Evolutionary conservation across 2,329 filamentous ascomycete genomes (phyloP).

Genomic region (Pseudopithomyces maydicus): DNA sequence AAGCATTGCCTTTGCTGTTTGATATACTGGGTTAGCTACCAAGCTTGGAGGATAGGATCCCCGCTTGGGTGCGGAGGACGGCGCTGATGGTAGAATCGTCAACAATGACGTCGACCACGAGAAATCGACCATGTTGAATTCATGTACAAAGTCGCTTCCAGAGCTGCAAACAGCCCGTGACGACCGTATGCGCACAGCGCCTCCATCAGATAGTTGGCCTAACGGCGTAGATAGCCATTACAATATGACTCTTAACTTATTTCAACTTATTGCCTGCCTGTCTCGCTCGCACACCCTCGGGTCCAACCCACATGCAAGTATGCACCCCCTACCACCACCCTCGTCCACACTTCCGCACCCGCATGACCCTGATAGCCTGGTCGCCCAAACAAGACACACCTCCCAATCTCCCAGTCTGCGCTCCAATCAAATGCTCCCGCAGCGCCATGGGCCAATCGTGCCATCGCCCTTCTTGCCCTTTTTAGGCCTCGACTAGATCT

Average conservation of each 20-base stretch:
- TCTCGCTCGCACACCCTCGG: constrained; percentile 9
- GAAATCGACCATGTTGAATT: not conserved
- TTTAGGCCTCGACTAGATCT: not conserved
- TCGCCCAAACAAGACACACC: not conserved
- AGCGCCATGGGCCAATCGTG: not conserved
- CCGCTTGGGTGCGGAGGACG: constrained; percentile 27
- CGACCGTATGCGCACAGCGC: not conserved
- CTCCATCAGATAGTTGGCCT: not conserved
- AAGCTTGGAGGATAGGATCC: constrained; percentile 12
- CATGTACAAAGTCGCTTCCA: constrained; percentile 1
- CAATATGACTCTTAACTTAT: not conserved
- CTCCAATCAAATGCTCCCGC: constrained; percentile 1
- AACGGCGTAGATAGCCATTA: not conserved
- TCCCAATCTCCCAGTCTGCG: not conserved
- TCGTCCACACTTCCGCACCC: not conserved
- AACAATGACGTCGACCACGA: constrained; percentile 5
- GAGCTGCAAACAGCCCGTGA: not conserved
- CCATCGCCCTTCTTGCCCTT: not conserved
- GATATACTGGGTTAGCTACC: constrained; percentile 20
- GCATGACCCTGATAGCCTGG: constrained; percentile 8
- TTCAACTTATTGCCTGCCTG: not conserved
- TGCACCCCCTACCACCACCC: not conserved
- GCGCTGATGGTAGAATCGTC: constrained; percentile 4
- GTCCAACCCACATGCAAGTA: constrained; percentile 4
- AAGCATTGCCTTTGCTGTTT: constrained; percentile 34